phyloP scores from a whole-genome alignment of 805 yeast genomes.

The Cyberlindnera mrakii region DNA sequence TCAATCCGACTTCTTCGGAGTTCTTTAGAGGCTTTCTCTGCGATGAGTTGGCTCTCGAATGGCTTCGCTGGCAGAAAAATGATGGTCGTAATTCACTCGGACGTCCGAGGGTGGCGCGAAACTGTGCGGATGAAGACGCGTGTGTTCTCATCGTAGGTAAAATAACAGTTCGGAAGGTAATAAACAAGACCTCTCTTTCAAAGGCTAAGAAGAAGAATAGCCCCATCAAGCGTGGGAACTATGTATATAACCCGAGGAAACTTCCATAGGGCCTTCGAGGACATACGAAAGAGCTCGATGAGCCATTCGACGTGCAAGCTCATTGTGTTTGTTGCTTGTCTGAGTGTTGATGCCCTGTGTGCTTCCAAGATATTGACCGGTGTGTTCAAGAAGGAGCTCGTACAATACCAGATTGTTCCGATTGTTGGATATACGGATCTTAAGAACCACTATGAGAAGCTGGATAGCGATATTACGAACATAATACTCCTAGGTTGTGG shows the following conservation, averaged over 20 bases:
- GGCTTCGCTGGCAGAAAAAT: too few species aligned
- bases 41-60: too few species aligned
- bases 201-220: background rate
- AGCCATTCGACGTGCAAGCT: conserved; percentile 91
- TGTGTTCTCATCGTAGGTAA: too few species aligned
- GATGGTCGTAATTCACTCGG: too few species aligned
- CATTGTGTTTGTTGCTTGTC: conserved; percentile 74
- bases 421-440: conserved; percentile 88
- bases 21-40: too few species aligned
- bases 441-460: conserved; percentile 48
- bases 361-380: conserved; percentile 72
- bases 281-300: conserved; percentile 62
- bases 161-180: too few species aligned
- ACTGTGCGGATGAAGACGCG: too few species aligned
- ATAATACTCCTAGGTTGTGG: conserved; percentile 89
- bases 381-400: conserved; percentile 70
- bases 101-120: too few species aligned
- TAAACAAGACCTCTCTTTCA: background rate
- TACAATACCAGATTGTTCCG: conserved; percentile 85
- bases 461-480: conserved; percentile 72
- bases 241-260: conserved; percentile 77
- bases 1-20: too few species aligned
- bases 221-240: background rate
- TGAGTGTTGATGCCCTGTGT: conserved; percentile 88
- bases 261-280: conserved; percentile 61